Base-by-base conservation (phyloP, 768 basidiomycete species). In the Boletus insuetus region DNA sequence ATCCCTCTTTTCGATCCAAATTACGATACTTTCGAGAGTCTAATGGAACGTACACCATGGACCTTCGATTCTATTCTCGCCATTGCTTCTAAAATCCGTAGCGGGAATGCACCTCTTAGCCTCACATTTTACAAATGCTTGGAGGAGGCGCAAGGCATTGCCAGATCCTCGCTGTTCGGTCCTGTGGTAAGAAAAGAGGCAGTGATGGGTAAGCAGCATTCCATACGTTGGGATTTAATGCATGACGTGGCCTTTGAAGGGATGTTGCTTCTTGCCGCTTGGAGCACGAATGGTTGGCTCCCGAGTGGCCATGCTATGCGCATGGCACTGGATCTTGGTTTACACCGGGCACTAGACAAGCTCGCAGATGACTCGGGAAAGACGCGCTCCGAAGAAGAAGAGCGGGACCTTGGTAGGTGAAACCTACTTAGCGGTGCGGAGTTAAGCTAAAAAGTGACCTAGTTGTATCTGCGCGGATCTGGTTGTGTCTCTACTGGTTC, bases 271-370 rank as follows among this genome's bases (percentile, higher is more conserved):
- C 77, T 97, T 44, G 91, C 93, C 29, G 92, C 94, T 6, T 96
- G 93, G 91, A 91, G 87, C 65, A 91, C 93, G 37, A 93, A 94
- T 58, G 94, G 93, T 0, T 98, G 93, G 92, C 79, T 98, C 44
- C 93, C 94, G 10, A 89, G 90, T 63, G 95, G 95, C 3, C 95
- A 98, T 66, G 95, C 95, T 7, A 87, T 97, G 85, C 85, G 95
- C 49, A 96, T 96, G 92, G 94, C 92, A 20, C 75, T 96, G 50
- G 94, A 97, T 68, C 86, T 98, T 49, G 93, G 94, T 32, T 79
- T 98, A 20, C 93, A 98, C 69, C 86, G 91, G 42, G 95, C 95
- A 11, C 73, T 97, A 42, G 94, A 96, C 67, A 96, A 93, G 69
- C 80, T 98, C 10, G 90, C 88, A 2, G 91, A 95, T 49, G 82